A percentile compares a stretch with the other conserved stretches of the same genome.
These are phyloP conservation scores for Saturnispora diversa DNA, from an alignment of 805 yeast genomes.

Conservation along the genomic window DNA sequence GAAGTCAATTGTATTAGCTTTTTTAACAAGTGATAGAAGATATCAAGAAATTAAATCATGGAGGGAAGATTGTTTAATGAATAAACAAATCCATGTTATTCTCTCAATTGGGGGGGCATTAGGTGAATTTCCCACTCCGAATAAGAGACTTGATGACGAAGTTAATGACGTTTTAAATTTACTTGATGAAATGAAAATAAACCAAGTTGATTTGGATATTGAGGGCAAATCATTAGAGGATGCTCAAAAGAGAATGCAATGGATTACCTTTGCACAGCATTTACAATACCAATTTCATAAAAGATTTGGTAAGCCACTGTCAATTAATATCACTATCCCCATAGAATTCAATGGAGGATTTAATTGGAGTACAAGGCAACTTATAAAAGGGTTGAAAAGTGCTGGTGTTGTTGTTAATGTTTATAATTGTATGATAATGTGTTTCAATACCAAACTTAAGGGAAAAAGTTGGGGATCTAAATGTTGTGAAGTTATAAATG, in stretches of 20 bases:
- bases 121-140: slow-evolving; percentile 22
- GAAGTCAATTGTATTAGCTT: slow-evolving; percentile 22
- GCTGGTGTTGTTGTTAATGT: slow-evolving; percentile 12
- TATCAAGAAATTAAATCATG: slow-evolving; percentile 24
- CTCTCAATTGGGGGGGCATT: slow-evolving; percentile 29
- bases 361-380: slow-evolving; percentile 13
- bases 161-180: slow-evolving; percentile 14
- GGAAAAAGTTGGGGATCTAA: slow-evolving; percentile 24
- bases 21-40: slow-evolving; percentile 21
- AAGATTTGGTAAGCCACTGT: neutral
- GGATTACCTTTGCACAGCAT: slow-evolving; percentile 11
- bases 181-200: slow-evolving; percentile 15
- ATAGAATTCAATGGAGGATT: slow-evolving; percentile 24
- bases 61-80: slow-evolving; percentile 19
- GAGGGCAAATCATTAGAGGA: slow-evolving; percentile 22
- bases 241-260: slow-evolving; percentile 8
- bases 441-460: slow-evolving; percentile 25
- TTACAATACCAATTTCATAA: neutral
- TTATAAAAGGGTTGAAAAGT: slow-evolving; percentile 14
- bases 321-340: slow-evolving; percentile 25
- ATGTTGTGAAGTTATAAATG: slow-evolving; percentile 21
- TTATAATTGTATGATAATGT: slow-evolving; percentile 28
- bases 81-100: slow-evolving; percentile 18
- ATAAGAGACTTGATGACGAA: slow-evolving; percentile 15
- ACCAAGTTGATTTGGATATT: slow-evolving; percentile 26